Conservation (phyloP, 169 alveolate genomes). For the Cryptosporidium muris region DNA sequence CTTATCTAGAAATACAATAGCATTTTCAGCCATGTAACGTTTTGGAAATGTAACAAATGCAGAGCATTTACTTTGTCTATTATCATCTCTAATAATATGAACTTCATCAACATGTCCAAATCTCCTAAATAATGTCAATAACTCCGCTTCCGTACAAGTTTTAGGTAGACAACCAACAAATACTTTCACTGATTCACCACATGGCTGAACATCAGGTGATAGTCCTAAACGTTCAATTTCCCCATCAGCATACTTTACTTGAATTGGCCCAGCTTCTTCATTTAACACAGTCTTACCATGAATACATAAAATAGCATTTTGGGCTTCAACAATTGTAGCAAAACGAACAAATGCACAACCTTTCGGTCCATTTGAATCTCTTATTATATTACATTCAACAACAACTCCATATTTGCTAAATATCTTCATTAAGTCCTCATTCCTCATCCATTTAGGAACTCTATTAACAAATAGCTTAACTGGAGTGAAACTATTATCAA, state of each 20-base stretch:
- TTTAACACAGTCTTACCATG: constrained; percentile 58
- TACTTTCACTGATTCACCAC: constrained; percentile 64
- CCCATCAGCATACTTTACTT: constrained; percentile 66
- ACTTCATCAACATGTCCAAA: constrained; percentile 69
- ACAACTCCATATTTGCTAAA: constrained; percentile 62
- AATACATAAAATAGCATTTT: constrained; percentile 63
- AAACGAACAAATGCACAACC: constrained; percentile 64
- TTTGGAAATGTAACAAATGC: constrained; percentile 67
- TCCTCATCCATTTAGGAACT: constrained; percentile 63
- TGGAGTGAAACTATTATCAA: constrained; percentile 36
- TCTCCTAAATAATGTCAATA: constrained; percentile 22
- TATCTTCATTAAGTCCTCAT: constrained; percentile 41
- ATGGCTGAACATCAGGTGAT: constrained; percentile 70
- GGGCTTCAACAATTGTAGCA: constrained; percentile 55
- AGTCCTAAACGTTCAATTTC: constrained; percentile 63
- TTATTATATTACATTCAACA: constrained; percentile 61
- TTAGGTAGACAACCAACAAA: constrained; percentile 71
- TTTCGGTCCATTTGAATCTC: constrained; percentile 65
- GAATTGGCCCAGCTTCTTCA: constrained; percentile 67
- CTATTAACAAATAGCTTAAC: constrained; percentile 60
- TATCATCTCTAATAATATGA: constrained; percentile 52
- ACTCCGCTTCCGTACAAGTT: constrained; percentile 63
- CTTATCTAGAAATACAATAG: constrained; percentile 54
- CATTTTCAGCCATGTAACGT: constrained; percentile 63
- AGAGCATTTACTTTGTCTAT: constrained; percentile 62